Evolutionary conservation across 2,329 filamentous ascomycete genomes (phyloP), one percentile per base, ranked within the genome.

Genomic region (Pseudocercospora eumusae): DNA sequence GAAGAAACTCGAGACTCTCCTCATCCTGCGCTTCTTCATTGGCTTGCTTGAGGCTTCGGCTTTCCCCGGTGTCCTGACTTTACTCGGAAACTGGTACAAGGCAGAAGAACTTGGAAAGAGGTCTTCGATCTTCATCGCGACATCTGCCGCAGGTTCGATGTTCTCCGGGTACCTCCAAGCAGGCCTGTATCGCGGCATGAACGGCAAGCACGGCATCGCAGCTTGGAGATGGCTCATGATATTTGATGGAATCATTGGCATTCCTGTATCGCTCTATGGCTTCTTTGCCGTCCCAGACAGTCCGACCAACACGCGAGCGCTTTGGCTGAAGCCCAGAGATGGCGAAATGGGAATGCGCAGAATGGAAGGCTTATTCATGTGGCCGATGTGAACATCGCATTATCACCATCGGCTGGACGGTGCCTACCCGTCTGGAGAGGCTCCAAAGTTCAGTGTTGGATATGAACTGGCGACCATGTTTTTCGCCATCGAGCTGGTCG

Each of bases 391-490:
- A 66, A 52, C 65, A 66, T 31, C 55, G 64, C 3, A 61, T 65
- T 47, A 61, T 66, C 40, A 62, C 62, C 23, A 66, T 68, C 33
- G 66, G 64, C 4, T 57, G 64, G 47, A 64, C 66, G 18, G 64
- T 18, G 47, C 63, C 4, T 68, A 68, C 36, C 59, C 63, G 13
- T 66, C 65, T 2, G 64, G 64, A 36, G 59, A 67, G 27, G 64
- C 67, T 10, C 65, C 65, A 9, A 61, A 62, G 25, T 73, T 71
- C 50, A 52, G 49, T 7, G 62, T 71, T 15, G 71, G 70, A 13
- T 72, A 72, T 62, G 63, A 71, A 57, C 65, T 71, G 64, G 65
- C 69, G 9, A 64, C 69, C 21, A 69, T 71, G 63, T 71, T 71
- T 61, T 68, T 71, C 52, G 68, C 65, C 10, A 57, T 71, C 9